These are phyloP conservation scores for Herpetospermum pedunculosum DNA, from an alignment of 306 rosid genomes.

Conservation along the genomic window DNA sequence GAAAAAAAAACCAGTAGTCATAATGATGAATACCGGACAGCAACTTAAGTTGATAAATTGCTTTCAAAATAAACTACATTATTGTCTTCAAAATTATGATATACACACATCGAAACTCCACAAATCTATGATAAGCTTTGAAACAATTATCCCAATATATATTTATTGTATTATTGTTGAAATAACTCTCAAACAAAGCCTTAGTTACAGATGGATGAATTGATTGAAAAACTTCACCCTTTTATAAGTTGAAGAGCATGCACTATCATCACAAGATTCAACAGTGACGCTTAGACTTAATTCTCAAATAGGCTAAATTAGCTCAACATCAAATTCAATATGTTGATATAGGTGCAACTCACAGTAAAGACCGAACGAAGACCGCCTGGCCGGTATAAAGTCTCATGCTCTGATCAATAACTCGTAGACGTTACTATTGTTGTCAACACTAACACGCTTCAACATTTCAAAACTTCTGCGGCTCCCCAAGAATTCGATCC, in stretches of 20 bases:
- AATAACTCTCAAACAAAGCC: neutral
- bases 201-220: neutral
- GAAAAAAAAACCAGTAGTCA: too few species aligned
- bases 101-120: neutral
- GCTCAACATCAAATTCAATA: neutral
- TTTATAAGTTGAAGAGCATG: neutral
- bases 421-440: slow-evolving; percentile 87
- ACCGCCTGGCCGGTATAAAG: neutral
- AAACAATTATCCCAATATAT: neutral
- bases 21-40: too few species aligned
- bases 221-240: neutral
- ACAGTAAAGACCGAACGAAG: neutral
- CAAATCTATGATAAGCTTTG: neutral
- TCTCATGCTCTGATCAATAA: slow-evolving; percentile 69
- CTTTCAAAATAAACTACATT: neutral
- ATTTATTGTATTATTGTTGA: neutral
- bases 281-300: neutral
- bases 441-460: slow-evolving; percentile 76
- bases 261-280: neutral
- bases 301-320: neutral
- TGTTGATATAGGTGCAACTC: neutral
- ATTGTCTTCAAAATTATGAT: neutral
- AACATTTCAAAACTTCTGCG: slow-evolving; percentile 82
- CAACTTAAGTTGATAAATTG: neutral
- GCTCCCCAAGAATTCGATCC: slow-evolving; percentile 78